Base-by-base conservation (phyloP, 1,284 basidiomycete genomes). In the Ustilago bromivora region DNA sequence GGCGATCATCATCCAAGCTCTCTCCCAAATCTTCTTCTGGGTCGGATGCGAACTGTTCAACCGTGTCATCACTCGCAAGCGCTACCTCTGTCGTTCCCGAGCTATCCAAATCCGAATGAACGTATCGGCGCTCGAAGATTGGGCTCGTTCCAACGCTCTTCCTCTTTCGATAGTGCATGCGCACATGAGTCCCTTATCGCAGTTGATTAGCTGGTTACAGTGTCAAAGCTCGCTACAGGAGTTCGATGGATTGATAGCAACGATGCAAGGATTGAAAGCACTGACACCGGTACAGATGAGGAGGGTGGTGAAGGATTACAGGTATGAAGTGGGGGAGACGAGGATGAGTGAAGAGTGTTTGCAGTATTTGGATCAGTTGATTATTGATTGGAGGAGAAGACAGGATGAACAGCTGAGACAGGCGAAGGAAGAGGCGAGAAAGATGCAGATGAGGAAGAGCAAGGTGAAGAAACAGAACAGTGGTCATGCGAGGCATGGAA, bases 221-320 rank as follows among this genome's bases (percentile, higher is more conserved):
- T 93, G 93, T 80, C 82, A 82, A 62, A 67, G 88, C 69, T 61
- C 66, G 38, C 43, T 82, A 38, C 88, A 89, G 51, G 92, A 97
- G 75, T 96, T 98, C 85, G 90, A 93, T 60, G 91, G 92, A 72
- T 89, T 99, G 46, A 92, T 98, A 62, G 92, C 92, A 11, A 97
- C 94, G 2, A 93, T 98, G 76, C 95, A 97, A 86, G 91, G 90
- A 1, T 90, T 98, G 88, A 92, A 91, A 77, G 88, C 90, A 57
- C 89, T 99, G 63, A 98, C 98, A 84, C 96, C 96, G 54, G 87
- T 97, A 0, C 96, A 98, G 89, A 95, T 99, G 92, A 91, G 94
- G 55, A 91, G 94, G 41, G 95, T 95, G 34, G 92, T 96, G 28
- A 91, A 92, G 57, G 96, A 98, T 82, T 99, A 99, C 88, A 92